Percentiles rank a stretch among this genome's conserved stretches.
Evolutionary conservation across 73 alveolate species (phyloP).

Genomic region (Tetrahymena elliotti): DNA sequence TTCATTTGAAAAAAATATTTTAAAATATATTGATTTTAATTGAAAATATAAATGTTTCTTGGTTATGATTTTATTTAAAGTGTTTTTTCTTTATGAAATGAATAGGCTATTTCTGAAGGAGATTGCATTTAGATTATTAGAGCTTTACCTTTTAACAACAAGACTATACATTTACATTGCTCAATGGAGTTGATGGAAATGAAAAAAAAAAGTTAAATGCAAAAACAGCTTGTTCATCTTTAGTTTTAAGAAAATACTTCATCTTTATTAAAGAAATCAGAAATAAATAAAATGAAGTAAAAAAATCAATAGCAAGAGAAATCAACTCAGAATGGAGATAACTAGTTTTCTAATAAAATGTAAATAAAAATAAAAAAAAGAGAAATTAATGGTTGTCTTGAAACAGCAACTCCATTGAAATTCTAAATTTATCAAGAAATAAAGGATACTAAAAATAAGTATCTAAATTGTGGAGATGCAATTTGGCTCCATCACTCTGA

Average conservation of each 20-base stretch:
- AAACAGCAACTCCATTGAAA: conserved; percentile 22
- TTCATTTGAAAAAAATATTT: neutral
- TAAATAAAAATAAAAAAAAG: conserved; percentile 10
- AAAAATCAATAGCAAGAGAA: neutral
- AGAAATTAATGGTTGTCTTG: conserved; percentile 35
- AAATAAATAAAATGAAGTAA: neutral
- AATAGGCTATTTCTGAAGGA: neutral
- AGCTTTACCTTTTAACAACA: neutral
- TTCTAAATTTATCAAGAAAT: conserved; percentile 16
- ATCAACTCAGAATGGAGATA: neutral
- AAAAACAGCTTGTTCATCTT: neutral
- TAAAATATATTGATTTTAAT: no score
- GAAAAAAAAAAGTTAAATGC: neutral
- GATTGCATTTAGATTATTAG: neutral
- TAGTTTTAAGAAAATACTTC: neutral
- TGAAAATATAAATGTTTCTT: no score
- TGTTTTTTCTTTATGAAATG: neutral
- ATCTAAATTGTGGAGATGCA: conserved; percentile 39
- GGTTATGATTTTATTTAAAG: no score
- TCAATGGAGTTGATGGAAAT: neutral
- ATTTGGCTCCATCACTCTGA: conserved; percentile 43
- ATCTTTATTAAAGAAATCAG: neutral
- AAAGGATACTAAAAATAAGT: conserved; percentile 6
- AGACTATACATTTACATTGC: neutral
- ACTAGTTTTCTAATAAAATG: neutral